Evolutionary conservation across 2,329 filamentous ascomycete species (phyloP), one percentile per base, ranked within the genome.

Genomic region (Xylariaceae sp.): DNA sequence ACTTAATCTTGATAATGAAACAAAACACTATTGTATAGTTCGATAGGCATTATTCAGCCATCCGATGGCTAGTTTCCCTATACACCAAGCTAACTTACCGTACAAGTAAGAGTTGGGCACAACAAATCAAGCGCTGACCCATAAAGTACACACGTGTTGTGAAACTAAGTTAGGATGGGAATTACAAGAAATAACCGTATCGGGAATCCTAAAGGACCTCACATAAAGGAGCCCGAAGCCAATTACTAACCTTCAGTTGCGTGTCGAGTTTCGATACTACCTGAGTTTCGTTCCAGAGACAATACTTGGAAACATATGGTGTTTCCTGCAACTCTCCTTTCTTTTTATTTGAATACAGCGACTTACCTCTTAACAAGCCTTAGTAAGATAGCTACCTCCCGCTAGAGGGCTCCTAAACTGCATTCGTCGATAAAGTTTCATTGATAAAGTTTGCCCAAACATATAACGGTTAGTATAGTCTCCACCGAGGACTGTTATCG

Each of bases 171-270:
- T 10, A 40, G n/a, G 37, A 60, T 60, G 57, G 60, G 60, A 62
- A 56, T 62, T 54, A 40, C 7, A n/a, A 49, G 40, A 60, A 62
- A 58, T 62, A 52, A n/a, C 57, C 60, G 60, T 62, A 29, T 50
- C 21, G 50, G 51, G 21, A 37, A 44, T 41, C 40, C 46, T 40
- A 47, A 44, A 48, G 20, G 54, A 50, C 47, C 26, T 26, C n/a
- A n/a, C n/a, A n/a, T 20, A 45, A 60, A 57, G 53, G n/a, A n/a
- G n/a, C n/a, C n/a, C 54, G 44, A 60, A 52, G 44, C 42, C 23
- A 46, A 52, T 48, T n/a, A n/a, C n/a, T n/a, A n/a, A n/a, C n/a
- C n/a, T n/a, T n/a, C n/a, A n/a, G n/a, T n/a, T n/a, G n/a, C n/a
- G n/a, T n/a, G n/a, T n/a, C n/a, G n/a, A n/a, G n/a, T n/a, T n/a